Evolutionary conservation across 768 basidiomycete species (phyloP).

Genomic region (Kwoniella pini): DNA sequence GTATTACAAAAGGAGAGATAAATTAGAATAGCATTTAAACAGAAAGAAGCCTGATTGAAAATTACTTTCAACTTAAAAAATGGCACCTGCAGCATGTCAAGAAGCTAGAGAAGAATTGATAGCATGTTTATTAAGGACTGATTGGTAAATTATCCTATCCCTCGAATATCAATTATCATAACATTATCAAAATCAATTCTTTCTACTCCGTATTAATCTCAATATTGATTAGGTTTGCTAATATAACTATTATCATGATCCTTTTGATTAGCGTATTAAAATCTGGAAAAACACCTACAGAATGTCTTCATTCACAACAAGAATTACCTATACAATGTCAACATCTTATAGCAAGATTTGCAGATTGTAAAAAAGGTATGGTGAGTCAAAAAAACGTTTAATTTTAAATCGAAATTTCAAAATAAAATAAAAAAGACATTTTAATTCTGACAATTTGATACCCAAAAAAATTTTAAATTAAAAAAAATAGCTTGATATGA

Average conservation of each 20-base stretch:
- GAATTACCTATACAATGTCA: constrained; percentile 52
- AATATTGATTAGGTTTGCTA: too few species aligned
- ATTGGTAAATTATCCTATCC: constrained; percentile 33
- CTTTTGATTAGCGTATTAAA: constrained; percentile 38
- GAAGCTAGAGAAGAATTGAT: constrained; percentile 39
- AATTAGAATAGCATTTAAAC: too few species aligned
- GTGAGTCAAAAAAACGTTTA: constrained; percentile 31
- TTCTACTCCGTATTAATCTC: too few species aligned
- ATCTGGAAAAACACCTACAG: constrained; percentile 44
- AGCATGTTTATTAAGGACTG: constrained; percentile 38
- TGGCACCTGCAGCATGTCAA: constrained; percentile 30
- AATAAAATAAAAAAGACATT: too few species aligned
- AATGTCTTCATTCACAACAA: constrained; percentile 44
- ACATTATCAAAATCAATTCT: too few species aligned
- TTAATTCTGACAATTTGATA: too few species aligned
- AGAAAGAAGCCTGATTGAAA: too few species aligned
- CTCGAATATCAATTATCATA: too few species aligned
- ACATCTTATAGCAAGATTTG: constrained; percentile 47
- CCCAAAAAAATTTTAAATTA: too few species aligned
- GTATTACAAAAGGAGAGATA: too few species aligned
- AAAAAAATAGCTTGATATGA: constrained; percentile 52
- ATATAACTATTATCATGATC: neutral
- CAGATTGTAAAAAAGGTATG: constrained; percentile 54
- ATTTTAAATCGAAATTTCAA: neutral
- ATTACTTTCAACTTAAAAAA: too few species aligned